Evolutionary conservation across 495 filamentous ascomycete genomes (phyloP).

Genomic region (Hyphodiscus hymeniophilus): DNA sequence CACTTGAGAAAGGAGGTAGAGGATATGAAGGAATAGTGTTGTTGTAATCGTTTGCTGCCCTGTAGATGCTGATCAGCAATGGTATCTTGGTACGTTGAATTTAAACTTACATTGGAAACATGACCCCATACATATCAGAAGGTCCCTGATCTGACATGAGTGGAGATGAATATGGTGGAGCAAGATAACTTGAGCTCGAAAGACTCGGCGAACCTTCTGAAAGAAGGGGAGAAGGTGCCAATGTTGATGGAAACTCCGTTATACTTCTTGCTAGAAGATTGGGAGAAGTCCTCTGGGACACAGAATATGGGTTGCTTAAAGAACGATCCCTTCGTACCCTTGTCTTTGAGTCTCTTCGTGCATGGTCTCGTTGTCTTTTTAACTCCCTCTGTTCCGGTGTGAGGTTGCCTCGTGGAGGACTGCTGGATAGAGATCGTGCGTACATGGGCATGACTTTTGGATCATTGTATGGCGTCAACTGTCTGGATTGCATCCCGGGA

Average conservation of each 20-base stretch:
- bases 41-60: constrained; percentile 20
- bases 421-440: constrained; percentile 20
- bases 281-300: constrained; percentile 18
- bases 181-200: constrained; percentile 3
- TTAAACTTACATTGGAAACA: constrained; percentile 20
- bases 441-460: constrained; percentile 20
- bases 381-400: constrained; percentile 24
- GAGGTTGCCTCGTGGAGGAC: constrained; percentile 20
- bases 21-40: constrained; percentile 9
- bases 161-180: not conserved
- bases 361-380: constrained; percentile 22
- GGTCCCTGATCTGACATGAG: constrained; percentile 7
- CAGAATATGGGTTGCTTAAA: constrained; percentile 20
- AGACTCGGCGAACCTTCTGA: constrained; percentile 18
- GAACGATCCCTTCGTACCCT: constrained; percentile 22
- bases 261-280: constrained; percentile 17
- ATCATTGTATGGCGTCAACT: constrained; percentile 18
- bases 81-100: not conserved
- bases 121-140: constrained; percentile 17
- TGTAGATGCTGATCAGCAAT: constrained; percentile 6
- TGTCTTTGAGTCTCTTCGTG: constrained; percentile 21
- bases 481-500: constrained; percentile 8
- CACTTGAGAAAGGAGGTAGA: constrained; percentile 10
- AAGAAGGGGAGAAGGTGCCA: constrained; percentile 22
- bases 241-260: constrained; percentile 15